Conservation (phyloP, 116 monocot genomes). For the Trichopus zeylanicus region DNA sequence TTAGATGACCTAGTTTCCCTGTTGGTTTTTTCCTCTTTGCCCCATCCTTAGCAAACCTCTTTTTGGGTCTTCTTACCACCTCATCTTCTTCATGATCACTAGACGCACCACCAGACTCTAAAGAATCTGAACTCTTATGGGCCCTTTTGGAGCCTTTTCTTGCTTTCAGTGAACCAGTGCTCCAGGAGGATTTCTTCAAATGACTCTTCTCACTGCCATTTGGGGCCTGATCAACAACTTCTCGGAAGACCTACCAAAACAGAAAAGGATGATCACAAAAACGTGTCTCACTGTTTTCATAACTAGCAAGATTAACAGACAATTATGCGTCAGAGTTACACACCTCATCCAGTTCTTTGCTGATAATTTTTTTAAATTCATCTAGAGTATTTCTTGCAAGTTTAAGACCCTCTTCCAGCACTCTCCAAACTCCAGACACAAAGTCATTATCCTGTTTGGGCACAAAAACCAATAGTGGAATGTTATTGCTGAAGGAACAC, state of each 20-base stretch:
- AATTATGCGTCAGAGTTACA: not conserved
- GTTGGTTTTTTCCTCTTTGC: conserved; percentile 49
- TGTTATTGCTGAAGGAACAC: not conserved
- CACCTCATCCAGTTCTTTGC: conserved; percentile 59
- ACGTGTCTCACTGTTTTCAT: not conserved
- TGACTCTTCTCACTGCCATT: conserved; percentile 38
- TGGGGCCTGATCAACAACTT: too few species aligned
- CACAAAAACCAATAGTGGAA: not conserved
- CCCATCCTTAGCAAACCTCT: conserved; percentile 16
- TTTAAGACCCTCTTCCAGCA: conserved; percentile 83
- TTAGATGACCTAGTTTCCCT: conserved; percentile 28
- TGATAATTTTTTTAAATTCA: conserved; percentile 68
- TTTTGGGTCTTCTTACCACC: conserved; percentile 38
- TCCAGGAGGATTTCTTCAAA: conserved; percentile 21
- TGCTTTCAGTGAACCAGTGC: conserved; percentile 9
- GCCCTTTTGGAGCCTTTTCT: conserved; percentile 28
- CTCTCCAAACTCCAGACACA: conserved; percentile 63
- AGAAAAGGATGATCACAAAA: not conserved
- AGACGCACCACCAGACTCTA: conserved; percentile 22
- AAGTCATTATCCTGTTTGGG: conserved; percentile 56
- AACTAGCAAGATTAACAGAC: not conserved
- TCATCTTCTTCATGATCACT: conserved; percentile 41
- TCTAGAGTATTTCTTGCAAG: conserved; percentile 65
- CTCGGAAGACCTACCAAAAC: conserved; percentile 48
- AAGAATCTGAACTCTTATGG: conserved; percentile 26